Base-by-base conservation (phyloP, 2,329 filamentous ascomycete genomes). In the Penicillium sp. region DNA sequence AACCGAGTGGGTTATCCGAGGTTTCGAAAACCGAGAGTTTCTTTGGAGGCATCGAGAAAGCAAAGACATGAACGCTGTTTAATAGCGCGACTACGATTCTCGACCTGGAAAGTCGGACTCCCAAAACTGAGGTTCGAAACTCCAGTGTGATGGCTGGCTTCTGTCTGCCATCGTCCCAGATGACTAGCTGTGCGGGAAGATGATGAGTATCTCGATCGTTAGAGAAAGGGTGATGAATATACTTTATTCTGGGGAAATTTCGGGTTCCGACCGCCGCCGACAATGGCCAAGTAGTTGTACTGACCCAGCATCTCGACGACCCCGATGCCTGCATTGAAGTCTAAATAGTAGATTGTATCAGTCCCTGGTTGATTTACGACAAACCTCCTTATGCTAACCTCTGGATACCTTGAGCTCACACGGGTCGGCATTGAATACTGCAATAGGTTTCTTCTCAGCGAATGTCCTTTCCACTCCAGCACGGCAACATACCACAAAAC, bases 171-270 rank as follows among this genome's bases (percentile, higher is more conserved):
- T 94, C 87, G 62, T 98, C 89, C 89, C 89, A 96, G 53, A 96
- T 85, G 48, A 93, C 80, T 32, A 89, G 75, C 58, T 71, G n/a
- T 13, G 25, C 9, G 25, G 12, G 12, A 27, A 13, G 12, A n/a
- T n/a, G n/a, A n/a, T 27, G 10, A n/a, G 25, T 5, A n/a, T 27
- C 9, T n/a, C 5, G 25, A 6, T 27, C 9, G 25, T n/a, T n/a
- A 5, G 4, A 4, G 6, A 4, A 13, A 27, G 11, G 6, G n/a
- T 27, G 5, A 4, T 2, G n/a, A 27, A 46, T 57, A 38, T 54
- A 81, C 85, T 72, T 93, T 94, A 66, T 89, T 93, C 59, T 84
- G 83, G 10, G 87, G 81, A 54, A 87, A 92, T 57, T 90, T 90
- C 36, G 89, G 87, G 42, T 81, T 79, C 53, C 77, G 84, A 32